Percentiles rank a stretch among this genome's conserved stretches.
Conservation (phyloP, 2,329 filamentous ascomycete genomes). For the Aspergillus tubingensis region DNA sequence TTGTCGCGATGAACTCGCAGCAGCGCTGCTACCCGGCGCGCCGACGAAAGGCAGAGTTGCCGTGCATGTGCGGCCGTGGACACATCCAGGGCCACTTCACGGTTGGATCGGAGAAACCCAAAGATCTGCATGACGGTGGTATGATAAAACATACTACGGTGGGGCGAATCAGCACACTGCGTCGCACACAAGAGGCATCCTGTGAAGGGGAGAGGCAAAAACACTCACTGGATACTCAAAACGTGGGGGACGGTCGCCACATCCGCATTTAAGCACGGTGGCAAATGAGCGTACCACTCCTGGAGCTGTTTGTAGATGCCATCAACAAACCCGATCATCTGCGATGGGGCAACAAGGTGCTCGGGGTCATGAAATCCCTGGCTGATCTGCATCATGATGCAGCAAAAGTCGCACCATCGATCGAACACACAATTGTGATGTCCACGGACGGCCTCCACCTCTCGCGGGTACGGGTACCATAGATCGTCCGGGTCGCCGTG, state of each 20-base stretch:
- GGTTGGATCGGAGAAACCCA: slow-evolving; percentile 25
- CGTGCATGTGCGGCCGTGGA: slow-evolving; percentile 15
- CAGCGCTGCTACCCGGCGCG: slow-evolving; percentile 26
- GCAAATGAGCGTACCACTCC: slow-evolving; percentile 28
- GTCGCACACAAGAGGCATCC: no score
- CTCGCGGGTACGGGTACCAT: slow-evolving; percentile 31
- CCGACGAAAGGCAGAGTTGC: slow-evolving; percentile 22
- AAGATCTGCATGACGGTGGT: slow-evolving; percentile 31
- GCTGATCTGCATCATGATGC: slow-evolving; percentile 24
- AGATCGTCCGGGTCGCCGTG: slow-evolving; percentile 17
- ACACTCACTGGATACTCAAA: slow-evolving; percentile 30
- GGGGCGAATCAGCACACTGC: background rate
- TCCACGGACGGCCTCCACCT: slow-evolving; percentile 15
- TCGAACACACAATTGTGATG: slow-evolving; percentile 30
- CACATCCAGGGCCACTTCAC: slow-evolving; percentile 3
- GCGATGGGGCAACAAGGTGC: slow-evolving; percentile 10
- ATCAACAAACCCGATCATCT: slow-evolving; percentile 17
- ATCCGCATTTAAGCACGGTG: slow-evolving; percentile 27
- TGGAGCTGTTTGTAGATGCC: slow-evolving; percentile 25
- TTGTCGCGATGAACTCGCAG: slow-evolving; percentile 27
- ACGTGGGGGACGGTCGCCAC: slow-evolving; percentile 27
- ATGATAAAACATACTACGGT: slow-evolving; percentile 28
- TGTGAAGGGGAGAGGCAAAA: background rate
- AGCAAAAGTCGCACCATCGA: slow-evolving; percentile 25
- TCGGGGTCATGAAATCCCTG: slow-evolving; percentile 20